Evolutionary conservation across 2,329 filamentous ascomycete species (phyloP).

Genomic region (Ophiosphaerella korrae): DNA sequence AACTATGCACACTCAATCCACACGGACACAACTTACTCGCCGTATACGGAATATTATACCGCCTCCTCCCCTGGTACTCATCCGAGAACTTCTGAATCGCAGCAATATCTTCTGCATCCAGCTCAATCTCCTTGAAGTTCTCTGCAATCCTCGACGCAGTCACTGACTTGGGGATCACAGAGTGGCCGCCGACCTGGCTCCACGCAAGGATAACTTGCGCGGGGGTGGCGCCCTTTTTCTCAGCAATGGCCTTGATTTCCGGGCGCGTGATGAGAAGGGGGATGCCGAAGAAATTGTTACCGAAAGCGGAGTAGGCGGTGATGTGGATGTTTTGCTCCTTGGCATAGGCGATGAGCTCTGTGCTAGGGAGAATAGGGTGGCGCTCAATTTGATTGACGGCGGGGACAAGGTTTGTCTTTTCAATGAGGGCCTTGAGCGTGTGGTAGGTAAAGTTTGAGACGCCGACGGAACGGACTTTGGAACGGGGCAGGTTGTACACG

Average conservation of each 20-base stretch:
- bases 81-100: constrained; percentile 58
- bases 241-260: constrained; percentile 70
- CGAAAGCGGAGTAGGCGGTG: constrained; percentile 51
- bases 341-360: constrained; percentile 34
- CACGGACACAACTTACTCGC: constrained; percentile 33
- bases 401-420: constrained; percentile 47
- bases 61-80: constrained; percentile 31
- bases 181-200: constrained; percentile 70
- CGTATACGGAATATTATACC: constrained; percentile 43
- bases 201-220: constrained; percentile 84
- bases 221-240: constrained; percentile 67
- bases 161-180: constrained; percentile 38
- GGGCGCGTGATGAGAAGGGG: constrained; percentile 70
- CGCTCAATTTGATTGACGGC: constrained; percentile 40
- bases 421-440: constrained; percentile 59
- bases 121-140: constrained; percentile 38
- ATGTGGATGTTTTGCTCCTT: constrained; percentile 42
- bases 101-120: constrained; percentile 28
- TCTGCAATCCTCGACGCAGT: constrained; percentile 32
- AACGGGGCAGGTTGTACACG: constrained; percentile 47
- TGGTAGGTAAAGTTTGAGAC: constrained; percentile 41
- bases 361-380: constrained; percentile 36
- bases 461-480: constrained; percentile 39
- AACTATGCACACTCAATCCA: background rate
- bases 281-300: constrained; percentile 50